Evolutionary conservation across 2,329 filamentous ascomycete species (phyloP), one percentile per base, ranked within the genome.

Genomic region (Aspergillus cejpii): DNA sequence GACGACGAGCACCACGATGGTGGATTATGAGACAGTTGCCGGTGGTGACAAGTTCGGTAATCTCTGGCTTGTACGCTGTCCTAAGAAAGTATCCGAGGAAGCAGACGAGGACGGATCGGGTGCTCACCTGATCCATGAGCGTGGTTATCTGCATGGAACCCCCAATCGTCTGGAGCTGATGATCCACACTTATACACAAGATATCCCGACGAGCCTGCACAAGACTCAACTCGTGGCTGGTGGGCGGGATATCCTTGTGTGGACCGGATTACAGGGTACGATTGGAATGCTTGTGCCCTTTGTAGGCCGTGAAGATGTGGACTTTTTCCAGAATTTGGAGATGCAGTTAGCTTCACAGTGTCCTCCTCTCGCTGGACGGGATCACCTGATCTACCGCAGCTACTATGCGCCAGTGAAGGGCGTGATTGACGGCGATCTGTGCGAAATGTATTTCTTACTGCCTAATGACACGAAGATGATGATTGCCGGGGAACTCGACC

Each of bases 11-110:
- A 85, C 86, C 1, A 79, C 89, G 2, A 95, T 98, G 88, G 83
- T 97, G 1, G 92, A 99, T 68, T 99, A 98, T 66, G 92, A 98
- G 64, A 94, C 92, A 1, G 82, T 87, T 19, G 90, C 89, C 2
- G 92, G 91, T 27, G 91, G 91, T 27, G 92, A 99, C 72, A 97
- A 96, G 63, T 99, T 98, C 54, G 94, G 92, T 49, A 98, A 98
- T 59, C 70, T 98, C 12, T 98, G 89, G 83, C 79, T 98, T 36
- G 76, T 98, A 23, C 85, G 92, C 38, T 92, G 87, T 59, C 89
- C 91, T 0, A 74, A 83, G 48, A 92, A 94, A 64, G 83, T 84
- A 6, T 94, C 87, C 28, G 84, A 89, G 53, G 87, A 94, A 63
- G 85, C 89, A 0, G 92, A 98, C 58, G 92, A 96, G 65, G 87